Percentiles rank a stretch among this genome's conserved stretches.
Conservation (phyloP, 176 grass and related monocot species). For the Melocanna baccifera region DNA sequence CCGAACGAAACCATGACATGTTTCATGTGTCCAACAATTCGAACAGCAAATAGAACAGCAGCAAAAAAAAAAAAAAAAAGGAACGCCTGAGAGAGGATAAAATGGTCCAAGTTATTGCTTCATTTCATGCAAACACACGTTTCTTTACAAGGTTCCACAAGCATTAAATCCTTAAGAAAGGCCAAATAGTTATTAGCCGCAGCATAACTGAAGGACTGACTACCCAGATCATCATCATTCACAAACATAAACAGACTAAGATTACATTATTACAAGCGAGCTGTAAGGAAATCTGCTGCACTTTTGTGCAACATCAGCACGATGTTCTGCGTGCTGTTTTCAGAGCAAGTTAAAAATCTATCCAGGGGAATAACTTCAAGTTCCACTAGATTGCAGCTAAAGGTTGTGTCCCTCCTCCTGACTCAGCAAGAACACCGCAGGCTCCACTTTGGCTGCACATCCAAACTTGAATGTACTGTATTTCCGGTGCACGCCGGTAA, state of each 20-base stretch:
- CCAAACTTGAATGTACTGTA: constrained; percentile 74
- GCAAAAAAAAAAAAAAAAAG: too few species aligned
- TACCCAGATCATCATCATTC: not conserved
- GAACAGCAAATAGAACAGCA: not conserved
- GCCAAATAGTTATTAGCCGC: constrained; percentile 21
- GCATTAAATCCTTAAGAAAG: not conserved
- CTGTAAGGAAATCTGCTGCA: constrained; percentile 31
- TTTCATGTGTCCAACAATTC: not conserved
- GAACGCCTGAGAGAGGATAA: too few species aligned
- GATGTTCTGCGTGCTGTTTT: constrained; percentile 38
- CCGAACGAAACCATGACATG: not conserved
- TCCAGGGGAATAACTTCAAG: constrained; percentile 38
- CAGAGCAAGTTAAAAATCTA: constrained; percentile 17
- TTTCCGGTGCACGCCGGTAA: constrained; percentile 69
- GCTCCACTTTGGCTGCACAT: constrained; percentile 54
- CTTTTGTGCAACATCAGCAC: constrained; percentile 46
- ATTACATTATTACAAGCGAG: not conserved
- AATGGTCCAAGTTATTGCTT: not conserved
- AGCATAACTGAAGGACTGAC: not conserved
- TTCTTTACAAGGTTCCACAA: constrained; percentile 25
- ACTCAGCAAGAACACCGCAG: constrained; percentile 60
- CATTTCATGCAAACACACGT: not conserved
- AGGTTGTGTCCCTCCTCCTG: not conserved
- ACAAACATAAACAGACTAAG: not conserved
- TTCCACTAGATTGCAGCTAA: not conserved